A percentile compares a stretch with the other conserved stretches of the same genome.
Evolutionary conservation across 1,284 basidiomycete genomes (phyloP).

Genomic region (Boletus sp.): DNA sequence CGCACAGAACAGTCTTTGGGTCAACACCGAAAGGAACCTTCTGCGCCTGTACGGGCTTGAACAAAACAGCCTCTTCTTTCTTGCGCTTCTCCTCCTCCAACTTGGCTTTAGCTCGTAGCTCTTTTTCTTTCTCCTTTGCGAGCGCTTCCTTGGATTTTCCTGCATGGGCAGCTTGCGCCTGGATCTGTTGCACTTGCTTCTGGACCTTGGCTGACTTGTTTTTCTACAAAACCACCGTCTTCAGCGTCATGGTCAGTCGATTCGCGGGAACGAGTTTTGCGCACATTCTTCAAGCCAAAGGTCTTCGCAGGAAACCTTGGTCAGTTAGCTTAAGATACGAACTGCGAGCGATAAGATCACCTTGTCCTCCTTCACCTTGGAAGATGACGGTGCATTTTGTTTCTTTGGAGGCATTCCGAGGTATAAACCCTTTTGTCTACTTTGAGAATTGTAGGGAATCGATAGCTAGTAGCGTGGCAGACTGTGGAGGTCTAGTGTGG

Average conservation of each 20-base stretch:
- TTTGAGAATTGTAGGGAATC: neutral
- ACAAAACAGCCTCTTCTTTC: conserved; percentile 81
- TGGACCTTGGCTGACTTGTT: conserved; percentile 94
- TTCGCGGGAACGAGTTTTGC: conserved; percentile 25
- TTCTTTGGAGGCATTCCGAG: conserved; percentile 69
- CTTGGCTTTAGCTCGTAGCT: conserved; percentile 72
- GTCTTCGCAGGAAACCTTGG: conserved; percentile 50
- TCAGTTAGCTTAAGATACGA: conserved; percentile 29
- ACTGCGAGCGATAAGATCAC: conserved; percentile 36
- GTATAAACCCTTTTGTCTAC: neutral
- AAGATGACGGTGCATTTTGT: conserved; percentile 45
- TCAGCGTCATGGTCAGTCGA: conserved; percentile 8
- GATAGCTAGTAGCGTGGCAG: neutral
- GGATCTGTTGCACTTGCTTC: conserved; percentile 75
- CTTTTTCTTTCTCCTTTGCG: conserved; percentile 84
- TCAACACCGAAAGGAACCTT: conserved; percentile 96
- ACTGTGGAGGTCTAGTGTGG: neutral
- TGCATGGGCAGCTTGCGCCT: conserved; percentile 65
- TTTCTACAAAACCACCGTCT: conserved; percentile 53
- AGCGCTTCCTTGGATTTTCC: conserved; percentile 78
- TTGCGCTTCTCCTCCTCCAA: conserved; percentile 78
- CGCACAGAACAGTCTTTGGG: conserved; percentile 88
- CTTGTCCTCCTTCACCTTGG: conserved; percentile 76
- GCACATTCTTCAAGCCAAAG: conserved; percentile 90
- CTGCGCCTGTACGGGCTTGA: conserved; percentile 75